Evolutionary conservation across 2,329 filamentous ascomycete species (phyloP), one percentile per base, ranked within the genome.

Genomic region (Xylaria sp.): DNA sequence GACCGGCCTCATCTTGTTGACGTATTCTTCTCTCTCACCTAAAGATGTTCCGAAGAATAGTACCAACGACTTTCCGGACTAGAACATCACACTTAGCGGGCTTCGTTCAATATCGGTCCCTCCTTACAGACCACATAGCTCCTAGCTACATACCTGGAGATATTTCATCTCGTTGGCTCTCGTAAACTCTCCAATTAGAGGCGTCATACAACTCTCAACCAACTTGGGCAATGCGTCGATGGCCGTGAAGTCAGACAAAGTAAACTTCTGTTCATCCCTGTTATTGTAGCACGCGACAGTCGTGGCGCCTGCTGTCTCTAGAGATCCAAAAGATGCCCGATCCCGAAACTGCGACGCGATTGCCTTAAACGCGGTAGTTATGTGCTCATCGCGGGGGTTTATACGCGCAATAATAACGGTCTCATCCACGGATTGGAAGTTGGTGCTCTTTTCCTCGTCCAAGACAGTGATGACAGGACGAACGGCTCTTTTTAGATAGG

Each of bases 141-240:
- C 34, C 9, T 17, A 34, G 45, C 24, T 19, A 71, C 73, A 51
- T 68, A 82, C 82, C 65, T 79, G 76, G 30, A 82, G 75, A 64
- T 81, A 80, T 27, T 80, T 78, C 65, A 82, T 68, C 71, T 86
- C 84, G 48, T 80, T 85, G 21, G 80, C 76, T 32, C 83, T 76
- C 1, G 81, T 84, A 61, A 86, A 77, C 62, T 84, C 81, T 0
- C 79, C 81, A 7, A 86, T 81, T 19, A 83, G 61, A 0, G 82
- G 81, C 3, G 73, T 71, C 0, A 81, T 75, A 58, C 83, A 85
- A 3, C 65, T 72, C 32, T 78, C 75, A 4, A 85, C 62, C 19
- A 85, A 79, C 0, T 68, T 73, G n/a, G 81, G 75, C 3, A 85
- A 67, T 0, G 79, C 75, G 6, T 75, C 73, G 1, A 81, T 73